Evolutionary conservation across 202 grass and related monocot genomes (phyloP), one percentile per base, ranked within the genome.

Genomic region (Setaria italica): DNA sequence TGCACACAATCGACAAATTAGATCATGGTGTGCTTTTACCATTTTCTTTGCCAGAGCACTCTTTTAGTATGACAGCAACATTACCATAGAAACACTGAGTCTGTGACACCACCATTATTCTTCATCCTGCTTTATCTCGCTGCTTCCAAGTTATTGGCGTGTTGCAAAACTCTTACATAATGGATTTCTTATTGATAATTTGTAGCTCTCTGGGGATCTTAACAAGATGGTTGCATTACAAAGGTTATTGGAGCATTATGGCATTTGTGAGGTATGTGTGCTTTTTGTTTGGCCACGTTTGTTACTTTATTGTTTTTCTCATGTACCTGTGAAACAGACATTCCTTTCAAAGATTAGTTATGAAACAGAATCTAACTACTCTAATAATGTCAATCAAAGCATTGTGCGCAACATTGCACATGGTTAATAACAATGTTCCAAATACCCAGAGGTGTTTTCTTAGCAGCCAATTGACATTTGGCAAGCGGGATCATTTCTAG

Each of bases 211-310:
- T 63, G 94, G 97, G 43, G 97, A 99, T 87, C 56, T 99, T 67
- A 82, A 94, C 76, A 99, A 96, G 90, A 92, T 99, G 93, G 97
- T 96, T 60, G 93, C 93, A 57, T 87, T 99, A 60, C 97, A 99
- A 85, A 92, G 91, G 87, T 86, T 99, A 81, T 87, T 99, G 77
- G 93, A 99, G 50, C 97, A 92, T 41, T 99, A 99, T 76, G 97
- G 97, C 81, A 96, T 99, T 75, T 99, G 97, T 6, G 97, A 99
- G 93, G 97, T 96, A 91, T 90, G 90, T 20, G 16, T 62, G 5
- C 19, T 71, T 82, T 67, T 43, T 64, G 50, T n/a, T 53, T 86
- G 2, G 20, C 20, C 0, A 51, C 12, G 13, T 47, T 5, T 12
- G 21, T 64, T 83, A 4, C 20, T 69, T 71, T 34, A 32, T 41